phyloP scores from a whole-genome alignment of 164 flowering plant species.

The Dillenia suffruticosa region DNA sequence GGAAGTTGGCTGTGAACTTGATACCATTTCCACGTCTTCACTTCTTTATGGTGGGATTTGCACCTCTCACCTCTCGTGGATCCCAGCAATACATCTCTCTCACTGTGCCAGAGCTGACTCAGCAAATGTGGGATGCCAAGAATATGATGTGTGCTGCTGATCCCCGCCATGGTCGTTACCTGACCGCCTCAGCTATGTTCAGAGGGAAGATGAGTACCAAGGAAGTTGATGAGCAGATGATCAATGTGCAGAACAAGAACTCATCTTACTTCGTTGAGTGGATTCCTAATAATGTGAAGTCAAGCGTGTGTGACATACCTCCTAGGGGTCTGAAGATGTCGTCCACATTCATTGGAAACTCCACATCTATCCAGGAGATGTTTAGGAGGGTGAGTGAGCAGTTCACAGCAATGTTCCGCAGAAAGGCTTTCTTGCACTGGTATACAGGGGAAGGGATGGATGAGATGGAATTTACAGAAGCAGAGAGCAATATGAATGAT shows the following conservation, averaged over 20 bases:
- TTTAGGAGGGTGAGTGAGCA: slow-evolving; percentile 89
- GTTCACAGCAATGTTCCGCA: slow-evolving; percentile 83
- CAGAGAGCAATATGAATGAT: slow-evolving; percentile 88
- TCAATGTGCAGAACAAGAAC: slow-evolving; percentile 82
- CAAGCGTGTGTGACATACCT: slow-evolving; percentile 40
- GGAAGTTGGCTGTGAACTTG: slow-evolving; percentile 78
- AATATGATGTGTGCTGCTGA: slow-evolving; percentile 92
- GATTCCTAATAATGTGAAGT: slow-evolving; percentile 59
- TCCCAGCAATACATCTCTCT: slow-evolving; percentile 83
- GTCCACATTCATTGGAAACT: slow-evolving; percentile 75
- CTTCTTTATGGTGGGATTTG: slow-evolving; percentile 89
- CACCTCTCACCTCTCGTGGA: slow-evolving; percentile 81
- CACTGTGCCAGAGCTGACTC: slow-evolving; percentile 81
- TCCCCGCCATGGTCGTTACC: slow-evolving; percentile 78
- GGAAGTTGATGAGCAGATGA: slow-evolving; percentile 84
- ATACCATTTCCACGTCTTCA: slow-evolving; percentile 91
- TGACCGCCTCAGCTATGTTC: slow-evolving; percentile 88
- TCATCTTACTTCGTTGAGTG: slow-evolving; percentile 89
- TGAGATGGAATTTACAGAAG: slow-evolving; percentile 87
- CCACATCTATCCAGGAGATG: slow-evolving; percentile 83
- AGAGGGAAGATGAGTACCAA: slow-evolving; percentile 86
- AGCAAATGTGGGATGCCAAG: slow-evolving; percentile 87
- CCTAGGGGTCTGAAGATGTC: slow-evolving; percentile 70
- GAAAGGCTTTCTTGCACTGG: slow-evolving; percentile 89
- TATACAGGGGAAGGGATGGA: slow-evolving; percentile 88